These are phyloP conservation scores for Naganishia albida DNA, from an alignment of 1,284 basidiomycete species.

Conservation along the genomic window DNA sequence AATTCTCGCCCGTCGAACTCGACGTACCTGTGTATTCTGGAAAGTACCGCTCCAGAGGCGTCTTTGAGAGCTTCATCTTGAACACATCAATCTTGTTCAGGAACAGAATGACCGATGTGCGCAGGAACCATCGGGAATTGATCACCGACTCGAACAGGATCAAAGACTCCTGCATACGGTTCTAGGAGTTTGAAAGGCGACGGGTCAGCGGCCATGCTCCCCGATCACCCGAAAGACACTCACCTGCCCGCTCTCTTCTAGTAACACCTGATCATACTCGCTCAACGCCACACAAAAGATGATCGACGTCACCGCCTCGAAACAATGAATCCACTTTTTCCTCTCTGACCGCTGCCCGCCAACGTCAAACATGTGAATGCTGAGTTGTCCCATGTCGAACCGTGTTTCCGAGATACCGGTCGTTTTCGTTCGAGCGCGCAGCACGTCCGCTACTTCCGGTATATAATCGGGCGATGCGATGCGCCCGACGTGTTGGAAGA, in stretches of 20 bases:
- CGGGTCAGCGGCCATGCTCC: not conserved
- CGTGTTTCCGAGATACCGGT: constrained; percentile 91
- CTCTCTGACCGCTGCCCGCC: constrained; percentile 90
- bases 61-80: constrained; percentile 85
- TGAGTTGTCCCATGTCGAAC: constrained; percentile 57
- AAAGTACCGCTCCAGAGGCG: constrained; percentile 84
- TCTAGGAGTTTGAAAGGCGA: constrained; percentile 59
- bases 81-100: constrained; percentile 96
- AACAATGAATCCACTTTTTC: constrained; percentile 66
- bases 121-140: constrained; percentile 96
- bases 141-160: constrained; percentile 93
- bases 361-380: constrained; percentile 81
- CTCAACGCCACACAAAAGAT: constrained; percentile 92
- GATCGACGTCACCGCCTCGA: constrained; percentile 91
- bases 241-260: constrained; percentile 66
- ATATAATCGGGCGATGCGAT: constrained; percentile 79
- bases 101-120: constrained; percentile 89
- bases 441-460: constrained; percentile 84
- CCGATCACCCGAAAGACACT: constrained; percentile 33
- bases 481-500: constrained; percentile 80
- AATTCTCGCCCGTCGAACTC: not conserved
- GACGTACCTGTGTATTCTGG: constrained; percentile 76
- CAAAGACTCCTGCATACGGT: constrained; percentile 92
- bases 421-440: constrained; percentile 86
- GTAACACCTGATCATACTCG: constrained; percentile 88